Conservation (phyloP, 108 stramenopile species). For the Asterionellopsis glacialis region DNA sequence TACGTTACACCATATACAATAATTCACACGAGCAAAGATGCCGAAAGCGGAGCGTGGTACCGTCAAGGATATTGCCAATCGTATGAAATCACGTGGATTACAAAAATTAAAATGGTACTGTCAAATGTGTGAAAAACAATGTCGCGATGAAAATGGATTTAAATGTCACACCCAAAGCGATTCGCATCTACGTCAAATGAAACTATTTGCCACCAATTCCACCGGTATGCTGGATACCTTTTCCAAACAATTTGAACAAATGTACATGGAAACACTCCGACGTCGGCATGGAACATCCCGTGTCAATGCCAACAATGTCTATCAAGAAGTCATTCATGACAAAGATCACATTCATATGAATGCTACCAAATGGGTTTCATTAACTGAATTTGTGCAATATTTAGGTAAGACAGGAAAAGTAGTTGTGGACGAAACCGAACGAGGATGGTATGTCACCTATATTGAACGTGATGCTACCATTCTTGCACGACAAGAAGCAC, state of each 20-base stretch:
- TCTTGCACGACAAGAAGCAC: constrained; percentile 38
- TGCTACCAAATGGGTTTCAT: constrained; percentile 92
- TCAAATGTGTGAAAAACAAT: constrained; percentile 98
- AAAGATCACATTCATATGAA: constrained; percentile 99
- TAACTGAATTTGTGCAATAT: constrained; percentile 95
- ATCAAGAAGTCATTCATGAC: constrained; percentile 97
- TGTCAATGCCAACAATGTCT: constrained; percentile 94
- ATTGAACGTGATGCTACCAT: constrained; percentile 87
- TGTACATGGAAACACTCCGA: constrained; percentile 82
- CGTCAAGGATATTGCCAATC: constrained; percentile 87
- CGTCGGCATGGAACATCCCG: constrained; percentile 89
- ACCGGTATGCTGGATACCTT: constrained; percentile 73
- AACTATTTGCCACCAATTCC: constrained; percentile 75
- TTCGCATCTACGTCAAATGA: constrained; percentile 96
- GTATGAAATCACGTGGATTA: constrained; percentile 93
- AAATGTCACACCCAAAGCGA: constrained; percentile 97
- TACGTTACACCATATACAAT: too few relatives aligned
- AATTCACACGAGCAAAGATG: too few relatives aligned
- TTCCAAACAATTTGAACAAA: constrained; percentile 79
- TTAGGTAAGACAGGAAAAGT: constrained; percentile 91
- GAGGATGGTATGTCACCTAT: constrained; percentile 96
- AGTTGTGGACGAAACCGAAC: constrained; percentile 94
- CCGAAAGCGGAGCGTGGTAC: constrained; percentile 79
- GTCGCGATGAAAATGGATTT: constrained; percentile 96
- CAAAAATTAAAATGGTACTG: constrained; percentile 97